Percentiles rank a stretch among this genome's conserved stretches.
Evolutionary conservation across 441 rosid genomes (phyloP).

Genomic region (Biscutella laevigata): DNA sequence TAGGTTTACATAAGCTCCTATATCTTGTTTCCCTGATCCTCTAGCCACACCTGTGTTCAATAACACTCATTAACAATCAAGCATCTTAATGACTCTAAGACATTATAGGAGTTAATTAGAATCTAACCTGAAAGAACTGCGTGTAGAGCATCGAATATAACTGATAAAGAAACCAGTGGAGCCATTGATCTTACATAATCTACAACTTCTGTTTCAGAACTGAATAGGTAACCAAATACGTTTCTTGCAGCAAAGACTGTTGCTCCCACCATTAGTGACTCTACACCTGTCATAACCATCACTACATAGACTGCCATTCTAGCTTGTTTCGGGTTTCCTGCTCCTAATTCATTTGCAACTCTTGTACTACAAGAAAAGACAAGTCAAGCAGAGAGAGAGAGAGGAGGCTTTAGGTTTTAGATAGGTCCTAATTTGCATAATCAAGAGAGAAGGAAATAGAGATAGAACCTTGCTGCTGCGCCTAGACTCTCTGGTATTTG

Average conservation of each 20-base stretch:
- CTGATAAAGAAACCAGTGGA: constrained; percentile 48
- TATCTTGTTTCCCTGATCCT: constrained; percentile 56
- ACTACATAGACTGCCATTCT: constrained; percentile 31
- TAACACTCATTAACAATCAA: not conserved
- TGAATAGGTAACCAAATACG: constrained; percentile 55
- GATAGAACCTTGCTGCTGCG: constrained; percentile 45
- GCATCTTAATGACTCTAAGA: too few relatives aligned
- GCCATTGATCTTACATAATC: constrained; percentile 55
- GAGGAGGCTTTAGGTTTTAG: not conserved
- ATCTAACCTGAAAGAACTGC: constrained; percentile 54
- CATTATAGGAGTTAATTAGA: not conserved
- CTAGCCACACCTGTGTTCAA: constrained; percentile 42
- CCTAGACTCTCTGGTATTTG: constrained; percentile 53
- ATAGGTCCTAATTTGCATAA: not conserved
- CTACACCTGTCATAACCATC: constrained; percentile 29
- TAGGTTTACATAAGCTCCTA: constrained; percentile 46
- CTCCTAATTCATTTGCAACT: constrained; percentile 80
- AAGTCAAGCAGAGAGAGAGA: not conserved
- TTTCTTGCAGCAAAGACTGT: constrained; percentile 34
- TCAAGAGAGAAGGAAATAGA: not conserved
- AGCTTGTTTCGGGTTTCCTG: constrained; percentile 50
- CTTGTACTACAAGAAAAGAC: constrained; percentile 54
- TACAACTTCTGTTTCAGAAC: constrained; percentile 57
- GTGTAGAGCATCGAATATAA: constrained; percentile 49
- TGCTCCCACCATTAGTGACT: constrained; percentile 30